Conservation (phyloP, 495 filamentous ascomycete species). For the Aspergillus ellipticus region DNA sequence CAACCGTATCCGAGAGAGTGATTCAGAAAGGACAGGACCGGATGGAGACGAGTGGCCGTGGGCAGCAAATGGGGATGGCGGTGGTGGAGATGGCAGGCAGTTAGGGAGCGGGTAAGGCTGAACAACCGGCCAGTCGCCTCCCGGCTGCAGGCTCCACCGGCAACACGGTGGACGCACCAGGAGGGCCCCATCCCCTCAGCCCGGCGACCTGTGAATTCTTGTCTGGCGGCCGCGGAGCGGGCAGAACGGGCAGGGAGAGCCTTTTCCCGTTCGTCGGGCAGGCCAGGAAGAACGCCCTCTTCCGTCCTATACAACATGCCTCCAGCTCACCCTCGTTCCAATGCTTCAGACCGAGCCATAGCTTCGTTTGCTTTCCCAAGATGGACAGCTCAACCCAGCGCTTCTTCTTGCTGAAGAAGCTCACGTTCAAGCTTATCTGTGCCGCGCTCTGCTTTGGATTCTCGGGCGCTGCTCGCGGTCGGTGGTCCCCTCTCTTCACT, state of each 20-base stretch:
- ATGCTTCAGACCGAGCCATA: not conserved
- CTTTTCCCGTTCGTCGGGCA: not conserved
- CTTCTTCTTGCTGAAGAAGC: not conserved
- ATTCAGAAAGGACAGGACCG: not conserved
- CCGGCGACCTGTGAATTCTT: not conserved
- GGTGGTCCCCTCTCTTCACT: not conserved
- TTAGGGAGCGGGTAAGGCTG: slow-evolving; percentile 5
- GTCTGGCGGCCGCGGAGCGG: not conserved
- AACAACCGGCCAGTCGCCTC: not conserved
- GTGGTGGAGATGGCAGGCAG: not conserved
- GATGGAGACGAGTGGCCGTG: not conserved
- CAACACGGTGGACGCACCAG: not conserved
- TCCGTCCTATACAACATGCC: not conserved
- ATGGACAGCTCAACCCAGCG: not conserved
- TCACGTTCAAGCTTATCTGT: slow-evolving; percentile 15
- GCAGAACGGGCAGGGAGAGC: not conserved
- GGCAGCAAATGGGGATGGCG: not conserved
- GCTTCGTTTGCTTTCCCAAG: not conserved
- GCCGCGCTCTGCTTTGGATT: slow-evolving; percentile 19
- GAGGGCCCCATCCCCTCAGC: not conserved
- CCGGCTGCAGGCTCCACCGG: not conserved
- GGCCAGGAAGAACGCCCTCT: not conserved
- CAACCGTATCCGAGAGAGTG: not conserved
- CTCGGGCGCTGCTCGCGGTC: slow-evolving; percentile 18
- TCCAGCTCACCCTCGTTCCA: not conserved